Percentiles rank a stretch among this genome's conserved stretches.
These are phyloP conservation scores for Monosporascus sp. DNA, from an alignment of 2,329 filamentous ascomycete genomes.

Conservation along the genomic window DNA sequence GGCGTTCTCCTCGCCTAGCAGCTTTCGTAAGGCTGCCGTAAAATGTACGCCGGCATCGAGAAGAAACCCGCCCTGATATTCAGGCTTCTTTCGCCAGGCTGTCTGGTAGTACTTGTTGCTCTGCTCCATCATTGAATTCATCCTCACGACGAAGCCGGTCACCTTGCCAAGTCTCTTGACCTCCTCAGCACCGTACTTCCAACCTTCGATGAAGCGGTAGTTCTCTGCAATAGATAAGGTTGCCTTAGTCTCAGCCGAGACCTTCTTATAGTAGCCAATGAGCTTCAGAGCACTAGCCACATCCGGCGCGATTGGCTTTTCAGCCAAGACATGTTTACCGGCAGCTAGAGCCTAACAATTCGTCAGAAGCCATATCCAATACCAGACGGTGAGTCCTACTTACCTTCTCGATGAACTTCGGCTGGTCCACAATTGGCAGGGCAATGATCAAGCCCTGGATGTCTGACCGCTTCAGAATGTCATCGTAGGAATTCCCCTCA, in stretches of 20 bases:
- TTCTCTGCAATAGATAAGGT: constrained; percentile 67
- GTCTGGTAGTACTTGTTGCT: constrained; percentile 46
- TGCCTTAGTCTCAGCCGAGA: constrained; percentile 24
- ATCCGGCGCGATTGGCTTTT: constrained; percentile 64
- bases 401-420: constrained; percentile 48
- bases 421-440: constrained; percentile 58
- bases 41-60: constrained; percentile 74
- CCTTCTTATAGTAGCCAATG: constrained; percentile 30
- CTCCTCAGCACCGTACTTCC: constrained; percentile 44
- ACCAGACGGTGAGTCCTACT: neutral
- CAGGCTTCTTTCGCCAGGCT: constrained; percentile 61
- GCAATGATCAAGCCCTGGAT: constrained; percentile 37
- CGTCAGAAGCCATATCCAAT: neutral
- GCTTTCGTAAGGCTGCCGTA: constrained; percentile 54
- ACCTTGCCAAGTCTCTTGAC: constrained; percentile 49
- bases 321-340: constrained; percentile 65
- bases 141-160: constrained; percentile 43
- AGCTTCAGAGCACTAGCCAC: constrained; percentile 39
- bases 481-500: constrained; percentile 34
- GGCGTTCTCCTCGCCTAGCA: constrained; percentile 46
- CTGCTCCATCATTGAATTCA: constrained; percentile 30
- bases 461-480: constrained; percentile 40
- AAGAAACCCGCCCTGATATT: constrained; percentile 70
- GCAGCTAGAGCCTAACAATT: constrained; percentile 43
- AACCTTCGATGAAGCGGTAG: constrained; percentile 58